These are phyloP conservation scores for Mycena sanguinolenta DNA, from an alignment of 768 basidiomycete species.

Conservation along the genomic window DNA sequence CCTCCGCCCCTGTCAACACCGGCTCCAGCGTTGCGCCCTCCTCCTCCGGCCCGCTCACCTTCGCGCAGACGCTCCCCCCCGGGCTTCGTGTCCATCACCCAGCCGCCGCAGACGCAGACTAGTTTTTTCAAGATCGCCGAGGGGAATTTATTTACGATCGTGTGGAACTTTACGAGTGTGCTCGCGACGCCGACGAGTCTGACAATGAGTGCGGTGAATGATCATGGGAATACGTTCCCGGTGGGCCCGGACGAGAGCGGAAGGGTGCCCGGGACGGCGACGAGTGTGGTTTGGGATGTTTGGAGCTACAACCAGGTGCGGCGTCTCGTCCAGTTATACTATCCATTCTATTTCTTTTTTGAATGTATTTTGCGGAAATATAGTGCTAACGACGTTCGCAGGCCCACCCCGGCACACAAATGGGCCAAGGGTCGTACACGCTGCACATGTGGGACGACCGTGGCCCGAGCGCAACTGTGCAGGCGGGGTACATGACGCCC, in stretches of 20 bases:
- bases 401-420: slow-evolving; percentile 67
- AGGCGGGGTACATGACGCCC: slow-evolving; percentile 75
- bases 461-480: slow-evolving; percentile 71
- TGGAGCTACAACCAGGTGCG: slow-evolving; percentile 71
- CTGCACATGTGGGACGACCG: slow-evolving; percentile 86
- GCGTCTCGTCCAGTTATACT: no score
- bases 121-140: slow-evolving; percentile 90
- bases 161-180: slow-evolving; percentile 89
- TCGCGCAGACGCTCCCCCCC: slow-evolving; percentile 67
- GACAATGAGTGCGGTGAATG: slow-evolving; percentile 85
- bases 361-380: no score
- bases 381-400: background rate
- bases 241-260: slow-evolving; percentile 82
- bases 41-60: no score
- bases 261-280: slow-evolving; percentile 77
- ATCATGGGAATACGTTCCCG: slow-evolving; percentile 91
- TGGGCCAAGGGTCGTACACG: slow-evolving; percentile 83
- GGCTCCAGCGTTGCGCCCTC: no score
- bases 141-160: slow-evolving; percentile 84
- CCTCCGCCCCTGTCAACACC: no score
- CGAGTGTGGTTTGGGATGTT: slow-evolving; percentile 83
- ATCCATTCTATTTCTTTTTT: no score
- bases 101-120: slow-evolving; percentile 84
- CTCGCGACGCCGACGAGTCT: slow-evolving; percentile 78
- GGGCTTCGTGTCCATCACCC: slow-evolving; percentile 78